A percentile compares a stretch with the other conserved stretches of the same genome.
Conservation (phyloP, 2,329 filamentous ascomycete genomes). For the Triangularia setosa region DNA sequence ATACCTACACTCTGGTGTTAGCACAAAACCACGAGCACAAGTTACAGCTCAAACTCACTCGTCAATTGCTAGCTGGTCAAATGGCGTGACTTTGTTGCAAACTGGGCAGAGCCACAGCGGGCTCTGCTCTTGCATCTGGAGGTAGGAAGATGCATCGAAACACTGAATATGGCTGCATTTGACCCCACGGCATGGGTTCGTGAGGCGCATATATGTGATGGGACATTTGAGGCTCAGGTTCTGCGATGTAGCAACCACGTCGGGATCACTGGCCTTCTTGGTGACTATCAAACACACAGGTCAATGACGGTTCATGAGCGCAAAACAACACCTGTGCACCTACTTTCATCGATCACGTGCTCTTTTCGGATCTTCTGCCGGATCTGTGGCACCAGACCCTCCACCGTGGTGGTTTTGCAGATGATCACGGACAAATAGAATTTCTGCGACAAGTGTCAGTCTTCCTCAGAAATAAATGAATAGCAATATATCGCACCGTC, state of each 20-base stretch:
- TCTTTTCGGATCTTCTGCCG: constrained; percentile 73
- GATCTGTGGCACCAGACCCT: constrained; percentile 66
- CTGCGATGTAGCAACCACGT: constrained; percentile 84
- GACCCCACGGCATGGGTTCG: constrained; percentile 72
- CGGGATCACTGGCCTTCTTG: constrained; percentile 76
- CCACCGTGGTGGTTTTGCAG: constrained; percentile 68
- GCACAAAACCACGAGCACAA: neutral
- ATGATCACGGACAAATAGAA: constrained; percentile 71
- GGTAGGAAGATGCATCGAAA: constrained; percentile 88
- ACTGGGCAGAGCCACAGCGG: constrained; percentile 96
- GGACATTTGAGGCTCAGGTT: constrained; percentile 92
- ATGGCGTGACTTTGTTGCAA: constrained; percentile 79
- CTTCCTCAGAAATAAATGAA: neutral
- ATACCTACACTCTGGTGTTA: constrained; percentile 52
- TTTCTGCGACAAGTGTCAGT: constrained; percentile 47
- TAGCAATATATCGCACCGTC: neutral
- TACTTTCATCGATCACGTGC: constrained; percentile 80
- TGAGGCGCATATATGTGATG: constrained; percentile 78
- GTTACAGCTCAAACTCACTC: constrained; percentile 55
- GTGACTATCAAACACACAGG: constrained; percentile 54
- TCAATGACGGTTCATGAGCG: constrained; percentile 3
- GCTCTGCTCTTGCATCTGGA: constrained; percentile 91
- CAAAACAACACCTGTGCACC: constrained; percentile 30
- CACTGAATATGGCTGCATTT: constrained; percentile 88
- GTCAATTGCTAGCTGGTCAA: constrained; percentile 79